These are phyloP conservation scores for Apodospora peruviana DNA, from an alignment of 495 filamentous ascomycete species.

Conservation along the genomic window DNA sequence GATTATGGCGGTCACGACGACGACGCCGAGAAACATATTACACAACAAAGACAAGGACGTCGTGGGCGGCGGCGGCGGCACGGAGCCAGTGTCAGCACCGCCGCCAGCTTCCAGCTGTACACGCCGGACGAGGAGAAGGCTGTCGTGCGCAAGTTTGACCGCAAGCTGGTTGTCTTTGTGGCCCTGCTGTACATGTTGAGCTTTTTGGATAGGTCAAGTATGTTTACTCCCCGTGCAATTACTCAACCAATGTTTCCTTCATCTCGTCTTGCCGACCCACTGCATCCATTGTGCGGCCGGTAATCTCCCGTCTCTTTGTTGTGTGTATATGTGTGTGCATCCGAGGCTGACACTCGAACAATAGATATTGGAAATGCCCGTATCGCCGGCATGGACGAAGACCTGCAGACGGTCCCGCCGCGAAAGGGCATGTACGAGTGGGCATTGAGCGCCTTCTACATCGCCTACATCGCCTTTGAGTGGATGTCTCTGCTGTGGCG, in stretches of 20 bases:
- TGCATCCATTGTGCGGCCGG: background rate
- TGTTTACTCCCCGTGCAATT: constrained; percentile 20
- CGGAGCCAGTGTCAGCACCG: constrained; percentile 13
- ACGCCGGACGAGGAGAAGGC: constrained; percentile 68
- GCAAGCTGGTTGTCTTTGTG: constrained; percentile 70
- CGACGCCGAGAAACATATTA: no score
- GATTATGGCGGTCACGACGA: background rate
- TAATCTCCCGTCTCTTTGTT: background rate
- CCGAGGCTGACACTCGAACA: background rate
- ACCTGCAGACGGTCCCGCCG: constrained; percentile 53
- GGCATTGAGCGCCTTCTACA: constrained; percentile 75
- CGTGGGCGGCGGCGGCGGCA: constrained; percentile 7
- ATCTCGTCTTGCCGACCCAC: background rate
- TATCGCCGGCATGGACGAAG: constrained; percentile 64
- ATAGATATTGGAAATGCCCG: constrained; percentile 75
- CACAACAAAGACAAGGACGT: no score
- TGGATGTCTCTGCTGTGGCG: constrained; percentile 74
- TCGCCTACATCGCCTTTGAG: constrained; percentile 61
- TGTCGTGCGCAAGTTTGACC: constrained; percentile 70
- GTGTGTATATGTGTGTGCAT: no score
- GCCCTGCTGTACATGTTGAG: constrained; percentile 76
- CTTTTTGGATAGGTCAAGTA: constrained; percentile 76
- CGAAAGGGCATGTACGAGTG: constrained; percentile 74
- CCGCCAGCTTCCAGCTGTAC: constrained; percentile 56
- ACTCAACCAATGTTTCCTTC: background rate